Evolutionary conservation across 352 stramenopile species (phyloP).

Genomic region (Phytophthora macrochlamydospora): DNA sequence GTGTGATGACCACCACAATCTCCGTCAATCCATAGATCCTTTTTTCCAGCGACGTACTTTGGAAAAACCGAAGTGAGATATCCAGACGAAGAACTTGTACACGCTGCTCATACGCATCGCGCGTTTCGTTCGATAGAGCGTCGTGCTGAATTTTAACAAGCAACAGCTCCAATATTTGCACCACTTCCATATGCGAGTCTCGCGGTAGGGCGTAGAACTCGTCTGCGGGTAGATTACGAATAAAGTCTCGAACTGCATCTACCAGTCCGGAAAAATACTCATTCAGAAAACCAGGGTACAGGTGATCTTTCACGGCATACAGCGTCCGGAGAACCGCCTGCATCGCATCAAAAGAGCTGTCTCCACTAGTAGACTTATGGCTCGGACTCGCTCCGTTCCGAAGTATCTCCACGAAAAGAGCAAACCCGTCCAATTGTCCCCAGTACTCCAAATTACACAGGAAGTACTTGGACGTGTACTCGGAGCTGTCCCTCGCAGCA

Average conservation of each 20-base stretch:
- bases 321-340: conserved; percentile 60
- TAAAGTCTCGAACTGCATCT: conserved; percentile 32
- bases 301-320: conserved; percentile 66
- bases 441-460: conserved; percentile 58
- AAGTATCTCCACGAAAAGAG: conserved; percentile 49
- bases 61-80: conserved; percentile 58
- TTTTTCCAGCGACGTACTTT: conserved; percentile 64
- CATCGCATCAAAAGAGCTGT: conserved; percentile 47
- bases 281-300: conserved; percentile 44
- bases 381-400: conserved; percentile 13
- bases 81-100: conserved; percentile 61
- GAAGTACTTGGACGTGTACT: conserved; percentile 45
- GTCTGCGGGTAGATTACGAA: conserved; percentile 21
- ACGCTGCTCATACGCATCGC: conserved; percentile 24
- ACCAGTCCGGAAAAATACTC: conserved; percentile 44
- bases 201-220: conserved; percentile 50
- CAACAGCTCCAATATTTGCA: conserved; percentile 66
- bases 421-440: conserved; percentile 61
- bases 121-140: background rate
- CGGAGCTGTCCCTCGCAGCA: conserved; percentile 1
- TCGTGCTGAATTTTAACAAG: conserved; percentile 39
- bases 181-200: conserved; percentile 58
- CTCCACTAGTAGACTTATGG: background rate
- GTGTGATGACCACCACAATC: conserved; percentile 51
- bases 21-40: conserved; percentile 76